Base-by-base conservation (phyloP, 129 eudicot species). In the Glebionis coronaria region DNA sequence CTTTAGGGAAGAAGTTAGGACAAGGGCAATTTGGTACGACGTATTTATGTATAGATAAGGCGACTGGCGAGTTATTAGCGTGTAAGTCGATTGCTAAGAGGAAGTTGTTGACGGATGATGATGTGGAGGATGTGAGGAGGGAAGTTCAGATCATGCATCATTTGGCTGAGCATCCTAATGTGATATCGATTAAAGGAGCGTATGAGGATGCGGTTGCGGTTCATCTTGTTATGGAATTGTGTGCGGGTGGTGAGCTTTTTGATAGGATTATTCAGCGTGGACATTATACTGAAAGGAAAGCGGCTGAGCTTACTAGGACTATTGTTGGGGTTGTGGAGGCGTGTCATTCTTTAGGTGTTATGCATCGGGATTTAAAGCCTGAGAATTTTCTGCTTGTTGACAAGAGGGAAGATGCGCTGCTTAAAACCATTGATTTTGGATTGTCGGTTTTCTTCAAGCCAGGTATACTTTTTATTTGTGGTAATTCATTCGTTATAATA, bases 81-180 rank as follows among this genome's bases (percentile, higher is more conserved):
- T 89, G 96, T 75, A 89, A 89, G 72, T 85, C 93, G 5, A 85
- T 89, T 52, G 96, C 96, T 1, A 89, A 89, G 69, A 77, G 96
- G 81, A 89, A 85, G 86, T 73, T 89, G 31, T 67, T 89, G 78
- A 81, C 85, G 0, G 87, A 85, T 40, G 93, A 89, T 3, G 96
- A 89, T 63, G 96, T 89, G 13, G 90, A 83, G 80, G 96, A 89
- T 69, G 96, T 89, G 54, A 89, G 96, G 64, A 72, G 93, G 81
- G 93, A 89, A 60, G 75, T 88, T 85, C 92, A 88, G 76, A 88
- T 88, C 81, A 83, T 88, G 96, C 93, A 88, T 76, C 93, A 88
- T 55, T 73, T 89, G 51, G 82, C 90, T 3, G 96, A 86, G 73
- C 85, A 85, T 79, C 90, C 84, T 1, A 83, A 85, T 81, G 92